phyloP scores from a whole-genome alignment of 352 stramenopile species.

The Phytophthora pinifolia region DNA sequence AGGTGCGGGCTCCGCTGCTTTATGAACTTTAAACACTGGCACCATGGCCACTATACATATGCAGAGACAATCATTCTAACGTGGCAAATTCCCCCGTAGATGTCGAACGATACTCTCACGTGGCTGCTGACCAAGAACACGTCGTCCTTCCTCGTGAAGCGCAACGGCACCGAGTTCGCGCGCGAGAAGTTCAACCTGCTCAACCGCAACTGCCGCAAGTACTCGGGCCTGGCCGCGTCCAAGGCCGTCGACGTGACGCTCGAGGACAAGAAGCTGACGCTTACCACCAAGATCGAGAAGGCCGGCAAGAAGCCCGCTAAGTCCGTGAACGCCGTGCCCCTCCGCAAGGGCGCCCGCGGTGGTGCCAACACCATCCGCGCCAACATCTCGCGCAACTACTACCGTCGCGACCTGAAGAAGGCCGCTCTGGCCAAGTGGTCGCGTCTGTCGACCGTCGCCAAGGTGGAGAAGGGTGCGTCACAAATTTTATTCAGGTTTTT shows the following conservation, averaged over 20 bases:
- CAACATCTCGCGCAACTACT: constrained; percentile 89
- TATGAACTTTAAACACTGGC: background rate
- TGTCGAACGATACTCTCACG: constrained; percentile 93
- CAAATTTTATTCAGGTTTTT: background rate
- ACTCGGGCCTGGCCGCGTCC: constrained; percentile 92
- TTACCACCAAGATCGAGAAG: constrained; percentile 87
- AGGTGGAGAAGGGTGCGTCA: constrained; percentile 84
- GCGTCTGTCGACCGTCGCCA: constrained; percentile 82
- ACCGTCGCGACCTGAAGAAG: constrained; percentile 86
- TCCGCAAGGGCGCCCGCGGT: constrained; percentile 83
- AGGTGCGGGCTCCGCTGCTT: constrained; percentile 31
- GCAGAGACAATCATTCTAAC: constrained; percentile 9
- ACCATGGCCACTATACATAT: background rate
- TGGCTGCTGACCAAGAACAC: constrained; percentile 97
- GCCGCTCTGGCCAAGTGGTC: constrained; percentile 86
- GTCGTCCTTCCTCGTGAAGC: constrained; percentile 96
- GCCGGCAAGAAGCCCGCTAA: constrained; percentile 66
- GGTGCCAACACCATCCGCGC: constrained; percentile 85
- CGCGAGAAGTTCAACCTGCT: constrained; percentile 96
- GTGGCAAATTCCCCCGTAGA: constrained; percentile 37
- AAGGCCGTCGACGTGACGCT: constrained; percentile 93
- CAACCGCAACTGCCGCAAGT: constrained; percentile 96
- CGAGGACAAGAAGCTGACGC: constrained; percentile 84
- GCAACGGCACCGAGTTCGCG: constrained; percentile 89
- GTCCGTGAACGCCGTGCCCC: constrained; percentile 67